A percentile compares a stretch with the other conserved stretches of the same genome.
phyloP scores from a whole-genome alignment of 345 rosid species.

The Eutrema heterophyllum region DNA sequence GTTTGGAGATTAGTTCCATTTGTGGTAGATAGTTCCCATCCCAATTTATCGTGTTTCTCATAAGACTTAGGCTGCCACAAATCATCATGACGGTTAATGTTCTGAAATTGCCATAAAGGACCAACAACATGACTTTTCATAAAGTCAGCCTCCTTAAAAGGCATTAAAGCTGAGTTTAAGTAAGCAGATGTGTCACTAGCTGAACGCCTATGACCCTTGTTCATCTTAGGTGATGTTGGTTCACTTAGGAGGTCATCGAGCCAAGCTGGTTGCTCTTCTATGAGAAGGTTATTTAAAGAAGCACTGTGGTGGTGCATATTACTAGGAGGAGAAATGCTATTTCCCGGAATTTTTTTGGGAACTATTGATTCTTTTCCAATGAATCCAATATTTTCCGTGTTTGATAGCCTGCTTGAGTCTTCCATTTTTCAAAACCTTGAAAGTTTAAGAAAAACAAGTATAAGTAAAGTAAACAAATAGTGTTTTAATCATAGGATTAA shows the following conservation, averaged over 20 bases:
- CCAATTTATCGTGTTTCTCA: conserved; percentile 23
- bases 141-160: conserved; percentile 25
- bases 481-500: neutral
- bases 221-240: conserved; percentile 39
- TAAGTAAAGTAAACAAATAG: neutral
- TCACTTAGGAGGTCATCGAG: conserved; percentile 60
- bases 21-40: conserved; percentile 19
- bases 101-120: conserved; percentile 46
- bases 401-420: conserved; percentile 40
- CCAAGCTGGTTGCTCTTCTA: conserved; percentile 56
- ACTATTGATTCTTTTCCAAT: conserved; percentile 42
- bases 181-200: conserved; percentile 59
- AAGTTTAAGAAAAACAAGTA: neutral
- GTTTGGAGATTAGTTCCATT: conserved; percentile 22
- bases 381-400: conserved; percentile 32
- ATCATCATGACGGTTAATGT: conserved; percentile 35
- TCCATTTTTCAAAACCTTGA: conserved; percentile 34
- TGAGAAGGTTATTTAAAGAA: conserved; percentile 39
- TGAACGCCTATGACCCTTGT: conserved; percentile 51
- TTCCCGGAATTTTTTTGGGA: conserved; percentile 39
- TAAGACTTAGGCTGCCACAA: conserved; percentile 27
- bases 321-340: conserved; percentile 30
- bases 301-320: conserved; percentile 40
- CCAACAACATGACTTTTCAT: conserved; percentile 19
- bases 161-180: conserved; percentile 28